Base-by-base conservation (phyloP, 2,329 filamentous ascomycete species). In the Alternaria gansuensis region DNA sequence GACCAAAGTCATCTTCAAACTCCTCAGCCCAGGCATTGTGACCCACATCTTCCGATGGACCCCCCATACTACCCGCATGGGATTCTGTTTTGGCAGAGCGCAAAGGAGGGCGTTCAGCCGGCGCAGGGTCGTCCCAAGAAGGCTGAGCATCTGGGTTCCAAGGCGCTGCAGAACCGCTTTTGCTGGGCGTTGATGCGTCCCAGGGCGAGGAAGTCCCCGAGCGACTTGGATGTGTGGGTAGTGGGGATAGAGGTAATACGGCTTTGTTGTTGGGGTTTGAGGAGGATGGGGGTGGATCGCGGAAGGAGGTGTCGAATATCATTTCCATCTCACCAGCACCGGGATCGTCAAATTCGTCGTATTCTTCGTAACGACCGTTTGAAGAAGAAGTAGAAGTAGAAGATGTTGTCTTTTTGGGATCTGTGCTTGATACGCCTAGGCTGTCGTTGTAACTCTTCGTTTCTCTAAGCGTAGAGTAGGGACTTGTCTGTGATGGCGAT, bases 1-100 rank as follows among this genome's bases (percentile, higher is more conserved):
- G 72, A 3, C 78, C 80, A 70, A 80, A 82, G 3, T 80, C 78
- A 31, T 79, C 77, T 1, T 81, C 80, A 48, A 78, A 76, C n/a
- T 81, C 80, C 45, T 81, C 79, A 3, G 75, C 78, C 81, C 81
- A 83, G 5, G 80, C 81, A 66, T 83, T 83, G 31, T 78, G 75
- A 21, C 77, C 75, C 5, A 70, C 64, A n/a, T 65, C 59, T 9
- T 46, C 48, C 8, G 14, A 37, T 14, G 36, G 5, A 5, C 33
- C 37, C 9, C 13, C 45, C 41, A 48, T 10, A 13, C 34, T n/a
- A 44, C 29, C 7, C 14, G 43, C 34, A 2, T 48, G 34, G 0
- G 66, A 64, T 34, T 73, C 72, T 1, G 78, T 79, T 24, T 64
- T 66, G 0, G 68, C 61, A 1, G 74, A 66, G 14, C 63, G 66